These are phyloP conservation scores for Wickerhamiella brachini DNA, from an alignment of 805 yeast genomes.

Conservation along the genomic window DNA sequence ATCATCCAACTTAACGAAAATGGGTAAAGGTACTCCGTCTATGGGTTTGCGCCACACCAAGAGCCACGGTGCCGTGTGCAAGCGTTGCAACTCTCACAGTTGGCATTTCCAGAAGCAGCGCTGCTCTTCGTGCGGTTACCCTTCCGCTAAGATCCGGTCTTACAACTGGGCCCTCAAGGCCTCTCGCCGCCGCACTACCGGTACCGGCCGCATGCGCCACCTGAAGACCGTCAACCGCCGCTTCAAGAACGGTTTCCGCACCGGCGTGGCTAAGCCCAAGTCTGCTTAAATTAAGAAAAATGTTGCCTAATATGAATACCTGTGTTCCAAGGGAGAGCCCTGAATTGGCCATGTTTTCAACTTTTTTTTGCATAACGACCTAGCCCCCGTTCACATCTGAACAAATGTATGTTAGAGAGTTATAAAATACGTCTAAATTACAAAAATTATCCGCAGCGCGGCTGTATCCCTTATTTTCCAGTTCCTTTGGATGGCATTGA, in stretches of 20 bases:
- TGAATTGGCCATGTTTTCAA: neutral
- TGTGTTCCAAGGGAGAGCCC: neutral
- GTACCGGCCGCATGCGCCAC: conserved; percentile 99
- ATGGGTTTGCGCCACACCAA: conserved; percentile 99
- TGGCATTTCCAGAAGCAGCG: conserved; percentile 99
- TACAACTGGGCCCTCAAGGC: conserved; percentile 99
- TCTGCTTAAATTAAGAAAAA: conserved; percentile 22
- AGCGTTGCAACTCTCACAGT: conserved; percentile 92
- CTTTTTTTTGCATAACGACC: neutral
- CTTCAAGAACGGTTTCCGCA: conserved; percentile 98
- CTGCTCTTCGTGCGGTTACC: conserved; percentile 98
- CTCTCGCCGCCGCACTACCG: conserved; percentile 98
- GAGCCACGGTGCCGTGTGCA: conserved; percentile 92
- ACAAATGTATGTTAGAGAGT: neutral
- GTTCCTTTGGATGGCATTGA: no score
- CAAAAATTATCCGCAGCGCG: neutral
- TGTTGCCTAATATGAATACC: neutral
- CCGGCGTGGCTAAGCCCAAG: conserved; percentile 51
- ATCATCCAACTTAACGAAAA: conserved; percentile 17
- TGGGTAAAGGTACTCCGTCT: conserved; percentile 92
- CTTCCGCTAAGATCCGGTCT: conserved; percentile 90
- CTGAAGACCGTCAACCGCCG: conserved; percentile 94
- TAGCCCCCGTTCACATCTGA: neutral
- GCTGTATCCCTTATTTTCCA: neutral
- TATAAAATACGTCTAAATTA: neutral